phyloP scores from a whole-genome alignment of 2,329 filamentous ascomycete species.

The Dactylellina sp. region DNA sequence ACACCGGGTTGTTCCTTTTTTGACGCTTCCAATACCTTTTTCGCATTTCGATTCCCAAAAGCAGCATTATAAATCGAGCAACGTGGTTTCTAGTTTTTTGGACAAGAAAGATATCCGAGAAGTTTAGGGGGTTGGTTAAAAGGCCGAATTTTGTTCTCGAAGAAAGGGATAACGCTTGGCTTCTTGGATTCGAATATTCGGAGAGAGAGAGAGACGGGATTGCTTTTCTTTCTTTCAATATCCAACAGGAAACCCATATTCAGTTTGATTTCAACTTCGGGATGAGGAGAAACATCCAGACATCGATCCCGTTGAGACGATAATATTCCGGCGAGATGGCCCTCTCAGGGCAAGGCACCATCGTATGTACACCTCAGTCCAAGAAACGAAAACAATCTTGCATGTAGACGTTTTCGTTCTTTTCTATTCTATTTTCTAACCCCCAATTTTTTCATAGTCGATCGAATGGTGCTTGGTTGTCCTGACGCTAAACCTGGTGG shows the following conservation, averaged over 20 bases:
- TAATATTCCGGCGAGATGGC: slow-evolving; percentile 56
- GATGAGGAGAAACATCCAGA: slow-evolving; percentile 35
- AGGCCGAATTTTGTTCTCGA: background rate
- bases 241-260: slow-evolving; percentile 24
- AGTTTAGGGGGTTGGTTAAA: background rate
- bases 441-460: slow-evolving; percentile 12
- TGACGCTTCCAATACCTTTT: slow-evolving; percentile 15
- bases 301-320: slow-evolving; percentile 39
- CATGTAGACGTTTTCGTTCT: background rate
- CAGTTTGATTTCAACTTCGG: slow-evolving; percentile 32
- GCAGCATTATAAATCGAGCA: slow-evolving; percentile 2
- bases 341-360: slow-evolving; percentile 57
- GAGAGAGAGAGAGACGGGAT: background rate
- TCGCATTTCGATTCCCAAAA: slow-evolving; percentile 22
- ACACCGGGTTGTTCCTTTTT: slow-evolving; percentile 7
- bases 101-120: background rate
- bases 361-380: slow-evolving; percentile 52
- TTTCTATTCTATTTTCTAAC: slow-evolving; percentile 10
- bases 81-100: slow-evolving; percentile 10
- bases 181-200: slow-evolving; percentile 1
- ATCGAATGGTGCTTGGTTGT: slow-evolving; percentile 53
- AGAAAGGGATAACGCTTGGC: slow-evolving; percentile 18
- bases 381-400: background rate
- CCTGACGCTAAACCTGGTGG: slow-evolving; percentile 47
- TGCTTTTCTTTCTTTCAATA: background rate